Base-by-base conservation (phyloP, 345 rosid genomes). In the Atalantia buxifolia region DNA sequence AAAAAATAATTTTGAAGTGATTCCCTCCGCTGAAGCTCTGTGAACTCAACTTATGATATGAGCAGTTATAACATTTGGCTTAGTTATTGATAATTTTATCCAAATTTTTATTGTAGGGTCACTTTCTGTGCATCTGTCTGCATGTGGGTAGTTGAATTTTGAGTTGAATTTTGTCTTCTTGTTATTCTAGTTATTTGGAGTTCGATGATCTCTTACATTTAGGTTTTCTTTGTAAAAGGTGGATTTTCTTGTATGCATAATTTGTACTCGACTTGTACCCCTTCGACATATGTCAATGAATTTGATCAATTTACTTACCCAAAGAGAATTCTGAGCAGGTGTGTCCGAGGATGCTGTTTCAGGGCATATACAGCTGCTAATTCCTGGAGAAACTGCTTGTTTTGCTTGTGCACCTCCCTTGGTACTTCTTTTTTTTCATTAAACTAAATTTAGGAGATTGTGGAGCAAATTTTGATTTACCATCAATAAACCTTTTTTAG, bases 311-410 rank as follows among this genome's bases (percentile, higher is more conserved):
- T 73, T 19, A 9, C 68, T 79, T 56, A 59, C 42, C 62, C 19
- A 56, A 6, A 69, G 56, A 30, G 60, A 25, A 57, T 59, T 77
- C 27, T 82, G 74, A 77, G 60, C 91, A 93, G 98, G 98, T 88
- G 99, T 93, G 67, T 96, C 98, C 57, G 99, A 96, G 86, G 99
- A 92, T 88, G 98, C 97, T 61, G 97, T 96, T 80, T 96, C 99
- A 63, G 98, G 97, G 82, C 98, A 93, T 82, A 93, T 95, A 89
- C 99, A 96, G 77, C 85, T 96, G 81, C 82, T 96, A 82, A 87
- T 92, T 88, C 97, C 98, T 1, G 98, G 97, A 87, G 97, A 91
- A 86, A 92, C 98, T 80, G 98, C 98, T 70, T 96, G 98, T 85
- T 96, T 96, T 91, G 98, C 99, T 19, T 93, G 97, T 88, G 97